Evolutionary conservation across 495 filamentous ascomycete genomes (phyloP).

Genomic region (Bryoglossum gracile): DNA sequence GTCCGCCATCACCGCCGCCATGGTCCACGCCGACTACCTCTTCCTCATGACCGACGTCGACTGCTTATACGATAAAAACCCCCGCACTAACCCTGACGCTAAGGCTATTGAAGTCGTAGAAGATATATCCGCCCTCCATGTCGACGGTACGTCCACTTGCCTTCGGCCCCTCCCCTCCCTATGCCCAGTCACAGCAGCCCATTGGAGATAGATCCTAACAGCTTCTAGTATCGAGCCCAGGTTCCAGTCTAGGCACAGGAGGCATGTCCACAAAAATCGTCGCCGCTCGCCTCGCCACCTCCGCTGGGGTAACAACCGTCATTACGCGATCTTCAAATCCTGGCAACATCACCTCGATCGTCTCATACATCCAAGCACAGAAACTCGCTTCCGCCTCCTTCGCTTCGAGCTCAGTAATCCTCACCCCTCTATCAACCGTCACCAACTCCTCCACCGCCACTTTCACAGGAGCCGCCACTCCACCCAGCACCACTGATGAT

Average conservation of each 20-base stretch:
- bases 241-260: slow-evolving; percentile 86
- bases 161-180: not conserved
- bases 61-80: slow-evolving; percentile 94
- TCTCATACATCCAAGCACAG: slow-evolving; percentile 65
- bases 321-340: slow-evolving; percentile 89
- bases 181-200: slow-evolving; percentile 1
- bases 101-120: slow-evolving; percentile 87
- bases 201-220: no score
- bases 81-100: slow-evolving; percentile 74
- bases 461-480: no score
- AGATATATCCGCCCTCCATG: slow-evolving; percentile 76
- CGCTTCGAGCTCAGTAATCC: no score
- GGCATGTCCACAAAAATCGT: slow-evolving; percentile 98
- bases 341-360: slow-evolving; percentile 84
- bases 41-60: slow-evolving; percentile 99
- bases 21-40: slow-evolving; percentile 94
- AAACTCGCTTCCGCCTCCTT: slow-evolving; percentile 25
- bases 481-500: slow-evolving; percentile 22
- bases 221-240: slow-evolving; percentile 69
- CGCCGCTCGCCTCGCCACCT: slow-evolving; percentile 86
- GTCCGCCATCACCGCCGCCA: slow-evolving; percentile 91
- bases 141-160: slow-evolving; percentile 53
- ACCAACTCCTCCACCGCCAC: slow-evolving; percentile 9
- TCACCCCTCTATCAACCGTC: slow-evolving; percentile 15
- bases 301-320: slow-evolving; percentile 89